Percentiles rank a stretch among this genome's conserved stretches.
phyloP scores from a whole-genome alignment of 768 basidiomycete genomes.

The Mycena galopus region DNA sequence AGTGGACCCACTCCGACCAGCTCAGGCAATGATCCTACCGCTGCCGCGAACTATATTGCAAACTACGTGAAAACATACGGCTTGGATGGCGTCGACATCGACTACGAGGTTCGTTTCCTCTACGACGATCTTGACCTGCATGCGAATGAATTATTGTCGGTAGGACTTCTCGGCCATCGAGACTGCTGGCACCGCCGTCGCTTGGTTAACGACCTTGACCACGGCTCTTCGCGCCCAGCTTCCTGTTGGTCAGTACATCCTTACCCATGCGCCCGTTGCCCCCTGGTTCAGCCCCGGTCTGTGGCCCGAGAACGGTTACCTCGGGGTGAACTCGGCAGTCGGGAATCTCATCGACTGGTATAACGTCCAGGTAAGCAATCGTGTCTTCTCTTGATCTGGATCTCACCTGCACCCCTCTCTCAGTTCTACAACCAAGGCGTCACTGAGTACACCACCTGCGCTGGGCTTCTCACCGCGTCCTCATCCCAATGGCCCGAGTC shows the following conservation, averaged over 20 bases:
- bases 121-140: conserved; percentile 7
- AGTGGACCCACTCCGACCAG: conserved; percentile 69
- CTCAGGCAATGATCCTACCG: conserved; percentile 68
- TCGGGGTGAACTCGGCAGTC: conserved; percentile 52
- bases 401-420: conserved; percentile 11
- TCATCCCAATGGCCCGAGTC: conserved; percentile 73
- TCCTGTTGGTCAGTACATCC: conserved; percentile 47
- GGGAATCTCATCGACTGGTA: conserved; percentile 77
- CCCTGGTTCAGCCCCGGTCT: conserved; percentile 26
- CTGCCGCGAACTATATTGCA: conserved; percentile 69
- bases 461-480: conserved; percentile 68
- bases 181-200: conserved; percentile 58
- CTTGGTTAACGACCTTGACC: conserved; percentile 52
- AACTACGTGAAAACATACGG: conserved; percentile 63
- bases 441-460: conserved; percentile 74
- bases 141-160: conserved; percentile 9
- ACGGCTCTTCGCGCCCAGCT: conserved; percentile 35
- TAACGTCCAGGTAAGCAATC: conserved; percentile 61
- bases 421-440: conserved; percentile 68
- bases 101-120: conserved; percentile 58
- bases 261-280: conserved; percentile 52
- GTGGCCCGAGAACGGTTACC: conserved; percentile 23
- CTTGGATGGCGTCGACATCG: conserved; percentile 72
- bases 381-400: conserved; percentile 30
- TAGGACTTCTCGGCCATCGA: conserved; percentile 67